phyloP scores from a whole-genome alignment of 2,329 filamentous ascomycete species.

The Pyrenophora teres region DNA sequence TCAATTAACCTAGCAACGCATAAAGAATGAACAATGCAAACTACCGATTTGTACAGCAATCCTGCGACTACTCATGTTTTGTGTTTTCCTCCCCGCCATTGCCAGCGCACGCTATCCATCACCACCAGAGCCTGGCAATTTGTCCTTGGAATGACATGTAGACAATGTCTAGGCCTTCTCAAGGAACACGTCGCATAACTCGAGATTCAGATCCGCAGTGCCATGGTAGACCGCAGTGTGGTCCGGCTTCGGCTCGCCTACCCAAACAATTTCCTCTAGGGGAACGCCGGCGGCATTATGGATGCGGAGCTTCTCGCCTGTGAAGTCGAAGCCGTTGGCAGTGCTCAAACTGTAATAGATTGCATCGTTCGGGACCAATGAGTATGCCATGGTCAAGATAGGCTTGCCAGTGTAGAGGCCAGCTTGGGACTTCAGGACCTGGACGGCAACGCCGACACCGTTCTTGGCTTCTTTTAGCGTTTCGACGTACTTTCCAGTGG shows the following conservation, averaged over 20 bases:
- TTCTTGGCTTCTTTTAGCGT: slow-evolving; percentile 19
- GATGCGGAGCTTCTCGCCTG: slow-evolving; percentile 22
- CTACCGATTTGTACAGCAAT: too few species aligned
- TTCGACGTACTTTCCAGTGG: slow-evolving; percentile 14
- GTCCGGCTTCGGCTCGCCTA: slow-evolving; percentile 18
- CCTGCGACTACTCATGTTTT: too few species aligned
- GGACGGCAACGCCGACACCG: slow-evolving; percentile 28
- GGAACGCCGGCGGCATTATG: slow-evolving; percentile 8
- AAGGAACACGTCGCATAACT: slow-evolving; percentile 17
- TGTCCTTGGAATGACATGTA: too few species aligned
- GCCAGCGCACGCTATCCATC: too few species aligned
- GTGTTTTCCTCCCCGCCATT: too few species aligned
- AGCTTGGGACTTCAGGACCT: slow-evolving; percentile 20
- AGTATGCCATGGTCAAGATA: slow-evolving; percentile 31
- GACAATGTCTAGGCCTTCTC: too few species aligned
- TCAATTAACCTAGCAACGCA: too few species aligned
- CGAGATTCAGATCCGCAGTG: slow-evolving; percentile 23
- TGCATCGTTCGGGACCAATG: slow-evolving; percentile 15
- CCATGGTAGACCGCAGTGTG: slow-evolving; percentile 16
- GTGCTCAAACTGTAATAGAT: slow-evolving; percentile 35
- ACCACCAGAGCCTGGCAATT: too few species aligned
- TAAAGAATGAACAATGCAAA: too few species aligned
- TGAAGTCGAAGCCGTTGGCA: slow-evolving; percentile 26
- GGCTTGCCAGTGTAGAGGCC: slow-evolving; percentile 22
- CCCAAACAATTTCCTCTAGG: slow-evolving; percentile 22